Evolutionary conservation across 192 early-diverging fungal species (phyloP), one percentile per base, ranked within the genome.

Genomic region (Polychytrium aggregatum): DNA sequence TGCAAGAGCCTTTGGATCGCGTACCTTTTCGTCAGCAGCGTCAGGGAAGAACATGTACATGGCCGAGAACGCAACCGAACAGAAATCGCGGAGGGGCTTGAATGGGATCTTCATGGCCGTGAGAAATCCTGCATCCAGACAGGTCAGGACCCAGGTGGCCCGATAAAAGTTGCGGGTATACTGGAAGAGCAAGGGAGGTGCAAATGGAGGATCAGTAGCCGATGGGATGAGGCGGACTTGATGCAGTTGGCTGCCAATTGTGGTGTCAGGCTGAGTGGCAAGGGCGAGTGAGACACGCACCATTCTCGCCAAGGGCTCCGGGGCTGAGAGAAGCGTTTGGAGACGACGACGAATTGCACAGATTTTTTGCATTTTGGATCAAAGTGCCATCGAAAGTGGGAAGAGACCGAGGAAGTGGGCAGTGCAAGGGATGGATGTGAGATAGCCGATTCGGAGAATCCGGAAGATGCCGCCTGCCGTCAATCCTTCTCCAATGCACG

Each of bases 111-210:
- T 55, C 81, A 91, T 87, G 10, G 88, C 86, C 0, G 88, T 91
- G 52, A 90, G 81, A 64, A 92, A 94, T 0, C 91, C 93, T 1
- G 91, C 93, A 50, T 97, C 93, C n/a, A 93, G 62, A 2, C 85
- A 87, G 0, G 87, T 88, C 41, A 90, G 57, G 29, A 94, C 63
- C 84, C 87, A 93, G 0, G 90, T 82, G 11, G 86, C 87, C 14
- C 93, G 78, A 53, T 87, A 94, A 62, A 86, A 97, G 63, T 78
- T 88, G 11, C 82, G 76, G 31, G 83, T 90, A 67, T 97, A 97
- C 71, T 83, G 67, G n/a, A n/a, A n/a, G n/a, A n/a, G 41, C 38
- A 56, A 46, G 46, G 52, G 38, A 60, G 50, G 50, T 65, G 41
- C 6, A 48, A 53, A 22, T 51, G 63, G 27, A 67, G 22, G 61